Percentiles rank a stretch among this genome's conserved stretches.
phyloP scores from a whole-genome alignment of 768 basidiomycete species.

The Grammothele lineata region DNA sequence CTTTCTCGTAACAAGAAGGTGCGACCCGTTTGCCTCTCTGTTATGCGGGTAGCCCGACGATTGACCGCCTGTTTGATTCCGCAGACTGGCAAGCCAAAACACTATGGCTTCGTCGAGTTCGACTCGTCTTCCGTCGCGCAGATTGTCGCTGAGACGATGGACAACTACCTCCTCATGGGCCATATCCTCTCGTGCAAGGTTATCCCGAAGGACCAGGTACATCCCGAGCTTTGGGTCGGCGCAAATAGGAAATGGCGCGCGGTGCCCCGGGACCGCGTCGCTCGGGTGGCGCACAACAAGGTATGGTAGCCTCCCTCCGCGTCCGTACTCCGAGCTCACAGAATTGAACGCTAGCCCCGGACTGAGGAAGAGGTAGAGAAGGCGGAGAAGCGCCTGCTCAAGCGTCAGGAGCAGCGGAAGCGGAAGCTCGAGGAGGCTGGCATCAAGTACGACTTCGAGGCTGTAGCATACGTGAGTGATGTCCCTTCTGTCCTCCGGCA shows the following conservation, averaged over 20 bases:
- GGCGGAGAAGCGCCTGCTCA: slow-evolving; percentile 65
- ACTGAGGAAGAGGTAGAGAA: slow-evolving; percentile 64
- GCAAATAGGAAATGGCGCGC: slow-evolving; percentile 87
- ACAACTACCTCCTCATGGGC: slow-evolving; percentile 95
- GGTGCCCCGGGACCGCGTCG: slow-evolving; percentile 70
- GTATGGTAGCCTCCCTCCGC: slow-evolving; percentile 33
- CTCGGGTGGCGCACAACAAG: slow-evolving; percentile 77
- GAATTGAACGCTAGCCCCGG: slow-evolving; percentile 48
- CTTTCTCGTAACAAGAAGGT: slow-evolving; percentile 94
- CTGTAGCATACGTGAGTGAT: slow-evolving; percentile 75
- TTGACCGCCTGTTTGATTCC: background rate
- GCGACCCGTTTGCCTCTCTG: background rate
- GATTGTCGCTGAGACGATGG: slow-evolving; percentile 98
- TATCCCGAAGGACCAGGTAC: slow-evolving; percentile 85
- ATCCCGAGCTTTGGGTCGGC: slow-evolving; percentile 95
- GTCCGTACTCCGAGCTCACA: background rate
- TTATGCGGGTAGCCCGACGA: too few species aligned
- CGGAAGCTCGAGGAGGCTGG: slow-evolving; percentile 75
- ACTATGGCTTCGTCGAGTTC: slow-evolving; percentile 97
- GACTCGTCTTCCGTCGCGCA: slow-evolving; percentile 83
- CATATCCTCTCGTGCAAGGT: slow-evolving; percentile 90
- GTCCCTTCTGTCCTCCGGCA: background rate
- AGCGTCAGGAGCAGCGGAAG: slow-evolving; percentile 73
- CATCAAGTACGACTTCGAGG: slow-evolving; percentile 82
- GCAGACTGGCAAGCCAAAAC: slow-evolving; percentile 93